Conservation (phyloP, 306 rosid species). For the Cucurbita ficifolia region DNA sequence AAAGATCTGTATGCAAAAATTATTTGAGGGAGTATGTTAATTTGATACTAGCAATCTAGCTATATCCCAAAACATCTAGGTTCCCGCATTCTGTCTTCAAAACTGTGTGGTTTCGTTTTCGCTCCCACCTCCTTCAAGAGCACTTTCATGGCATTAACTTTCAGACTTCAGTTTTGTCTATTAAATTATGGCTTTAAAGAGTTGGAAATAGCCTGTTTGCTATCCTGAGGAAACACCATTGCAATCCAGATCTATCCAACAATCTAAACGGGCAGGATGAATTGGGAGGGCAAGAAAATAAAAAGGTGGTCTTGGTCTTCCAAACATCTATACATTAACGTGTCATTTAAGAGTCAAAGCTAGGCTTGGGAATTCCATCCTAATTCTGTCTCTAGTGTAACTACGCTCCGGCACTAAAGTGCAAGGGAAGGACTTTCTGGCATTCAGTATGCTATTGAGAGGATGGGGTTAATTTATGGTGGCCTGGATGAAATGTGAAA, state of each 20-base stretch:
- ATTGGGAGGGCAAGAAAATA: not conserved
- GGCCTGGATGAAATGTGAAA: not conserved
- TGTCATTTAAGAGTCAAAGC: not conserved
- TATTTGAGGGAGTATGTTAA: not conserved
- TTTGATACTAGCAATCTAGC: not conserved
- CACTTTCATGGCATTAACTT: not conserved
- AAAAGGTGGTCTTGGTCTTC: not conserved
- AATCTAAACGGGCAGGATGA: not conserved
- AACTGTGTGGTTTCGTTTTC: not conserved
- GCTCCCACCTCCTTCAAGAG: not conserved
- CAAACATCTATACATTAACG: not conserved
- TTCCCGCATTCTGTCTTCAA: not conserved
- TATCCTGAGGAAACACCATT: not conserved
- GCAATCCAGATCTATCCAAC: not conserved
- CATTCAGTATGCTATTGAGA: not conserved
- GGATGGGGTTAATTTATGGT: not conserved
- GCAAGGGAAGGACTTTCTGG: not conserved
- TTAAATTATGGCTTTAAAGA: not conserved
- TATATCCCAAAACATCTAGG: not conserved
- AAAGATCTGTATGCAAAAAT: not conserved
- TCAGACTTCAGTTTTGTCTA: not conserved
- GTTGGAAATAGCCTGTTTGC: not conserved
- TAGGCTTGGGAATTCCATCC: not conserved
- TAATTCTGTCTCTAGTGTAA: not conserved
- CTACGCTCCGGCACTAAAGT: not conserved